These are phyloP conservation scores for Brachypodium distachyon DNA, from an alignment of 202 grass and related monocot species.

Conservation along the genomic window DNA sequence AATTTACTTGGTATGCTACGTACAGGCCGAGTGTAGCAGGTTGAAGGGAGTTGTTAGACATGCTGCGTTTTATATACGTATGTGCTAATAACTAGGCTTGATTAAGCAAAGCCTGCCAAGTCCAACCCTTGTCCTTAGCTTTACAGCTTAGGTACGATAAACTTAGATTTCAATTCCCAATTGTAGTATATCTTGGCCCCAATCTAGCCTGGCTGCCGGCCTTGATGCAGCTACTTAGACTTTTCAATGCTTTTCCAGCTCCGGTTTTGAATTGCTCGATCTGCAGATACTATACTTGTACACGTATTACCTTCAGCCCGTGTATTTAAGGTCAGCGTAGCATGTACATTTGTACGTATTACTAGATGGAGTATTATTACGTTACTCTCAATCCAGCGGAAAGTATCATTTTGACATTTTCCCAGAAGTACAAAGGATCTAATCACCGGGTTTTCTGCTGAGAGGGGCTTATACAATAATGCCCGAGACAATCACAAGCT, in stretches of 20 bases:
- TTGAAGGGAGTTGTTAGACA: neutral
- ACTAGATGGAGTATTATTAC: neutral
- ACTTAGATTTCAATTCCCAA: neutral
- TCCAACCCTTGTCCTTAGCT: neutral
- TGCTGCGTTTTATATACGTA: neutral
- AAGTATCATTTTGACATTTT: conserved; percentile 26
- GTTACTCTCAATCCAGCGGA: neutral
- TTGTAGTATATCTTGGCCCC: neutral
- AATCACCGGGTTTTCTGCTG: conserved; percentile 10
- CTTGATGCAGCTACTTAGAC: conserved; percentile 3
- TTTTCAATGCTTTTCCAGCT: neutral
- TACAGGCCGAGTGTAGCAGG: no score
- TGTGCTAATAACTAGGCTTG: neutral
- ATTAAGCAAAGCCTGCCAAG: neutral
- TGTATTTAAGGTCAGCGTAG: neutral
- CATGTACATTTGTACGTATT: neutral
- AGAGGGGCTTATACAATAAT: neutral
- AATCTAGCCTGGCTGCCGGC: neutral
- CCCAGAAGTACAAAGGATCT: conserved; percentile 28
- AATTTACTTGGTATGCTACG: no score
- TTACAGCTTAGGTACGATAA: neutral
- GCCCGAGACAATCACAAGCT: neutral
- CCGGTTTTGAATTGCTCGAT: neutral
- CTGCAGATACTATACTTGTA: no score
- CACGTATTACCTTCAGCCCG: neutral